Evolutionary conservation across 2,329 filamentous ascomycete species (phyloP).

Genomic region (Exophiala aquamarina): DNA sequence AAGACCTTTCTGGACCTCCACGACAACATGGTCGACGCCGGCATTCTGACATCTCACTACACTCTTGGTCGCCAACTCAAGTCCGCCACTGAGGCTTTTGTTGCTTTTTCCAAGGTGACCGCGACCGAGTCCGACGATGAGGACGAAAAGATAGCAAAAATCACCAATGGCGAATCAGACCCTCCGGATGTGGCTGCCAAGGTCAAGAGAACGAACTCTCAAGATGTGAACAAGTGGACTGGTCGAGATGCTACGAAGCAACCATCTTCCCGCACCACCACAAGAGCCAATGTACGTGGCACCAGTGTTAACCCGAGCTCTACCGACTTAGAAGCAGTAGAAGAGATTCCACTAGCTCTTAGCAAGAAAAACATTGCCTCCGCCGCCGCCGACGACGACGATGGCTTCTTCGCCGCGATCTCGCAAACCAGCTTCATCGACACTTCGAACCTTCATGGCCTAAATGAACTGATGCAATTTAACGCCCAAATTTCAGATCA

Average conservation of each 20-base stretch:
- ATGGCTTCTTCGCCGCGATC: conserved; percentile 7
- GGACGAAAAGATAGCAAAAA: conserved; percentile 19
- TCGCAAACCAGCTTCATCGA: conserved; percentile 12
- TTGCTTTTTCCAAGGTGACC: conserved; percentile 16
- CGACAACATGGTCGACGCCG: conserved; percentile 53
- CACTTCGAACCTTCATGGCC: conserved; percentile 15
- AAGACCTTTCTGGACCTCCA: conserved; percentile 68
- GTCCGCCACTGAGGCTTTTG: conserved; percentile 20
- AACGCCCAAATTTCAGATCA: conserved; percentile 17
- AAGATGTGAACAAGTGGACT: neutral
- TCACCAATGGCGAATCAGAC: conserved; percentile 7
- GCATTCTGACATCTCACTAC: conserved; percentile 18
- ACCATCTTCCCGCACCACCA: conserved; percentile 2
- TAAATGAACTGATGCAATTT: conserved; percentile 19
- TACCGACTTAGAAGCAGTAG: conserved; percentile 10
- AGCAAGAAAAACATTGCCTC: neutral
- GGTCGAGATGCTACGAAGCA: neutral
- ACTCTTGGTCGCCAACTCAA: conserved; percentile 19
- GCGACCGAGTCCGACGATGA: conserved; percentile 22
- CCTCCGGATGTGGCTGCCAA: conserved; percentile 7
- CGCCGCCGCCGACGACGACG: neutral
- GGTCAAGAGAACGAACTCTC: conserved; percentile 1
- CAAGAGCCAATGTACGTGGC: conserved; percentile 6
- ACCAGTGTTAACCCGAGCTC: conserved; percentile 11
- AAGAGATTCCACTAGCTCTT: conserved; percentile 3